phyloP scores from a whole-genome alignment of 495 filamentous ascomycete species.

The Talaromyces stipitatus region DNA sequence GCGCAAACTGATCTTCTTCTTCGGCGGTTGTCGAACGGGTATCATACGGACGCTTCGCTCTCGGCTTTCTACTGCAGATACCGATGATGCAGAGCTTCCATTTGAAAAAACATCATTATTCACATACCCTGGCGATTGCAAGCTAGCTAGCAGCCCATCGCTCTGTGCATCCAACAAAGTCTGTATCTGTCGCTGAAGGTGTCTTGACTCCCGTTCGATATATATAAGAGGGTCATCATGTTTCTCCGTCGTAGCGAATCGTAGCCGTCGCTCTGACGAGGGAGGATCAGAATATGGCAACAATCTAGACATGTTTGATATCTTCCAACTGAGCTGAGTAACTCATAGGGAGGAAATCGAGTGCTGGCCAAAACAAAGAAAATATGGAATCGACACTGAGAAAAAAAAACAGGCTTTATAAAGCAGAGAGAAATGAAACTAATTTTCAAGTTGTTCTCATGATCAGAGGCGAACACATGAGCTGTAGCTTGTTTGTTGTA shows the following conservation, averaged over 20 bases:
- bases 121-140: background rate
- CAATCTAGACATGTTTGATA: slow-evolving; percentile 4
- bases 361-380: background rate
- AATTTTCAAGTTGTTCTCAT: background rate
- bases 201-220: slow-evolving; percentile 36
- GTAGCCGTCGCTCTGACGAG: slow-evolving; percentile 5
- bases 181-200: slow-evolving; percentile 72
- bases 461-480: background rate
- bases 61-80: slow-evolving; percentile 16
- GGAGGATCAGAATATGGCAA: background rate
- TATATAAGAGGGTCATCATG: slow-evolving; percentile 34
- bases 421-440: background rate
- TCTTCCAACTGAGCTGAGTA: background rate
- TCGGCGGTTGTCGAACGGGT: slow-evolving; percentile 55
- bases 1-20: slow-evolving; percentile 50
- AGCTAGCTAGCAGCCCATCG: slow-evolving; percentile 57
- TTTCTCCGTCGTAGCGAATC: slow-evolving; percentile 15
- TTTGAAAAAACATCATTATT: slow-evolving; percentile 31
- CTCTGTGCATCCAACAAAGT: slow-evolving; percentile 77
- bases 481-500: background rate
- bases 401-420: background rate
- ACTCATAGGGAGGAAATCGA: background rate
- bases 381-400: background rate
- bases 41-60: slow-evolving; percentile 30
- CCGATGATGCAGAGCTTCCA: slow-evolving; percentile 40